Conservation (phyloP, 1,139 yeast species). For the Diutina scorzettiae region DNA sequence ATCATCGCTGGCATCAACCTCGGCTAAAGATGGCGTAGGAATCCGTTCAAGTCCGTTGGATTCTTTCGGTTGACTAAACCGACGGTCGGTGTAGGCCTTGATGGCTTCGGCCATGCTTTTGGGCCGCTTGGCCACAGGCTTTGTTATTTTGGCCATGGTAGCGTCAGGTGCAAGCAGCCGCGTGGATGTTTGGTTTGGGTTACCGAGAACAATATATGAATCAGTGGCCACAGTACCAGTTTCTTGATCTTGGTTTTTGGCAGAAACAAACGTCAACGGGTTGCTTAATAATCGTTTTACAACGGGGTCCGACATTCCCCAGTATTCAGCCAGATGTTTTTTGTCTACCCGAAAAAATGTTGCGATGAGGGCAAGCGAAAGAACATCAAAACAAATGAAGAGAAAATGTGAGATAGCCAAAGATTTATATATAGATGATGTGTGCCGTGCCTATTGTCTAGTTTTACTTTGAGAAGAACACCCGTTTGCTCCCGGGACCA, state of each 20-base stretch:
- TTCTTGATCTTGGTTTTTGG: constrained; percentile 17
- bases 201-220: constrained; percentile 25
- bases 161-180: not conserved
- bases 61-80: not conserved
- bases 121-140: constrained; percentile 20
- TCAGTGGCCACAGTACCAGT: constrained; percentile 20
- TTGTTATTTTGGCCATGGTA: not conserved
- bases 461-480: too few relatives aligned
- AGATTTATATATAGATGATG: too few relatives aligned
- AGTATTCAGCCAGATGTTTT: too few relatives aligned
- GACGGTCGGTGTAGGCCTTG: constrained; percentile 43
- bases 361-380: too few relatives aligned
- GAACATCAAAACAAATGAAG: too few relatives aligned
- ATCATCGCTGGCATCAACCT: not conserved
- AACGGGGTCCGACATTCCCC: constrained; percentile 5
- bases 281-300: constrained; percentile 47
- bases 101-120: constrained; percentile 49
- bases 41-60: not conserved
- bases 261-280: constrained; percentile 50
- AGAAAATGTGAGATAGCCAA: too few relatives aligned
- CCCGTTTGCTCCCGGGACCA: too few relatives aligned
- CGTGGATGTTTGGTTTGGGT: not conserved
- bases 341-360: too few relatives aligned
- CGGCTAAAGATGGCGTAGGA: not conserved
- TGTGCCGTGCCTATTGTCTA: too few relatives aligned